phyloP scores from a whole-genome alignment of 164 flowering plant genomes.

The Stephania japonica region DNA sequence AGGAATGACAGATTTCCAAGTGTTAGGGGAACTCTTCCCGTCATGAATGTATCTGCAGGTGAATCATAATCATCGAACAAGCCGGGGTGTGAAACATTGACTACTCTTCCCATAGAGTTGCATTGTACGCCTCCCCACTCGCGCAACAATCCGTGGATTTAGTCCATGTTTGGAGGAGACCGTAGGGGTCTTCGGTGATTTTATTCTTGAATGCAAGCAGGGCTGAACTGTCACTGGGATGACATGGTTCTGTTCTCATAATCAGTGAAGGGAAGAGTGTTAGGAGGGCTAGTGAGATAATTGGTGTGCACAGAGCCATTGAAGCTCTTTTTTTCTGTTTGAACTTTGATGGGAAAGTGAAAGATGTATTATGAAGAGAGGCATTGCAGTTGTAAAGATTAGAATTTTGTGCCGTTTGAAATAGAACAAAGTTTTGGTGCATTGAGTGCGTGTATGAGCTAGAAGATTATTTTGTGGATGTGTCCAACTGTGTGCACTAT shows the following conservation, averaged over 20 bases:
- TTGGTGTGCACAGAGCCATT: not conserved
- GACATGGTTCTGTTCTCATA: slow-evolving; percentile 26
- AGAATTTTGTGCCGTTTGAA: no score
- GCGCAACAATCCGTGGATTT: slow-evolving; percentile 49
- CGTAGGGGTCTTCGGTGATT: slow-evolving; percentile 48
- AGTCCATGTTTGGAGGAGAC: slow-evolving; percentile 40
- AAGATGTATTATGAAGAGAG: no score
- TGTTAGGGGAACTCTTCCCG: slow-evolving; percentile 52
- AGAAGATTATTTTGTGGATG: no score
- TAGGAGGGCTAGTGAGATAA: not conserved
- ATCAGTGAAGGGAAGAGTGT: slow-evolving; percentile 11
- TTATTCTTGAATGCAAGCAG: slow-evolving; percentile 47
- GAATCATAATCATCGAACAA: slow-evolving; percentile 22
- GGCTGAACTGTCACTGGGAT: slow-evolving; percentile 38
- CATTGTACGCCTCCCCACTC: slow-evolving; percentile 55
- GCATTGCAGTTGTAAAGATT: not conserved
- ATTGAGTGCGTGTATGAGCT: no score
- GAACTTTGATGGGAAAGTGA: no score
- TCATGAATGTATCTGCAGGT: slow-evolving; percentile 44
- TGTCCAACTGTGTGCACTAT: no score
- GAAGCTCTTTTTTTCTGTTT: not conserved
- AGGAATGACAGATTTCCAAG: slow-evolving; percentile 46
- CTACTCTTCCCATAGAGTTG: slow-evolving; percentile 40
- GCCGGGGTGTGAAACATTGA: slow-evolving; percentile 52
- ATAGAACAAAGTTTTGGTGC: no score